Percentiles rank a stretch among this genome's conserved stretches.
Evolutionary conservation across 768 basidiomycete species (phyloP).

Genomic region (Udeniomyces megalosporus): DNA sequence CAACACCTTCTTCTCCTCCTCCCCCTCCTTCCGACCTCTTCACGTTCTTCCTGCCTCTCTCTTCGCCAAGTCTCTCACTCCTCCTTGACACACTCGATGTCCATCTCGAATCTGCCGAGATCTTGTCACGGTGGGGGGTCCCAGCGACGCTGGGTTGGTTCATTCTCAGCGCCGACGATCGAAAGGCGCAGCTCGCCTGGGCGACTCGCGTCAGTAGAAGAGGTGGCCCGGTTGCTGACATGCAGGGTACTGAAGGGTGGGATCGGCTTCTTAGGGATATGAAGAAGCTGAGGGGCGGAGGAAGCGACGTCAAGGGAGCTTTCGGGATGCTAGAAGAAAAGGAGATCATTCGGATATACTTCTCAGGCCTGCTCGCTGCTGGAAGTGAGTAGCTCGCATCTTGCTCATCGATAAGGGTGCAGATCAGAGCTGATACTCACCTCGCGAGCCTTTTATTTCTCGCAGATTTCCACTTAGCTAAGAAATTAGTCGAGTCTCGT

Average conservation of each 20-base stretch:
- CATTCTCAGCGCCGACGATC: constrained; percentile 53
- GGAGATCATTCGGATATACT: constrained; percentile 67
- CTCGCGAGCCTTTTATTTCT: constrained; percentile 20
- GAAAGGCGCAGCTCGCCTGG: constrained; percentile 57
- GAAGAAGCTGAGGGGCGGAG: constrained; percentile 52
- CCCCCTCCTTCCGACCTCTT: constrained; percentile 51
- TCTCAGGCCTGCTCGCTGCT: constrained; percentile 66
- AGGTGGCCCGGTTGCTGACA: constrained; percentile 3
- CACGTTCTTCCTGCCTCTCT: constrained; percentile 66
- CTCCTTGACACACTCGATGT: constrained; percentile 83
- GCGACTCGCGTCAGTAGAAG: constrained; percentile 53
- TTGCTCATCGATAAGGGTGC: not conserved
- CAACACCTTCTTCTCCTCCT: constrained; percentile 46
- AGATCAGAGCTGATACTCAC: constrained; percentile 27
- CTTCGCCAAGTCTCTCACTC: constrained; percentile 54
- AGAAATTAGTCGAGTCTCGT: constrained; percentile 41
- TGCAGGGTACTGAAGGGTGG: constrained; percentile 49
- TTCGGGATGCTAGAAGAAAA: constrained; percentile 56
- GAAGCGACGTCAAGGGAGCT: constrained; percentile 49
- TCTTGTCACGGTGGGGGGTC: constrained; percentile 71
- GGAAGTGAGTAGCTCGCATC: constrained; percentile 50
- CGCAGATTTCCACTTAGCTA: constrained; percentile 36
- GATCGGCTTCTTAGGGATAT: constrained; percentile 77
- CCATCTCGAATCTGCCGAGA: constrained; percentile 86
- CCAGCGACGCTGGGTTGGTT: constrained; percentile 79